Evolutionary conservation across 2,329 filamentous ascomycete species (phyloP), one percentile per base, ranked within the genome.

Genomic region (Colletotrichum magnum): DNA sequence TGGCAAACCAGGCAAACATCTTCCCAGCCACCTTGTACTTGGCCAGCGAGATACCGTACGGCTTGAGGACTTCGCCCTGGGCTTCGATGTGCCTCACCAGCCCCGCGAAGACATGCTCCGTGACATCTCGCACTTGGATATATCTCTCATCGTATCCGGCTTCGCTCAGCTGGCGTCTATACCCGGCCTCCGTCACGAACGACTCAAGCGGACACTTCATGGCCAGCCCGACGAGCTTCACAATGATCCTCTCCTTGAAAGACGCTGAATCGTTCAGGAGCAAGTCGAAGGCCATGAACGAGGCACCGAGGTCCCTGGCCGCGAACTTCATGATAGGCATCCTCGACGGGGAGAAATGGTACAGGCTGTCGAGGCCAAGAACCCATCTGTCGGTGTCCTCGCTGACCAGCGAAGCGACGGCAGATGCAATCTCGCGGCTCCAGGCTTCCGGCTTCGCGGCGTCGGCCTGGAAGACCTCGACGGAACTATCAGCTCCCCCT

Each of bases 211-310:
- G 88, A 39, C 84, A 85, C 0, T 82, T 81, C 73, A 86, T 83
- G 16, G 86, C 71, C 24, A 82, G 73, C 3, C 85, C 85, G 3
- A 89, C 69, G 0, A 83, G 15, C 1, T 81, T 77, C 2, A 87
- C 77, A 4, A 80, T 58, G 6, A 84, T 58, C 0, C 64, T 76
- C 28, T 83, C 73, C 36, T 59, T 28, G 1, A 41, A 21, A 2
- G 77, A 75, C 2, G 81, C 79, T 7, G 70, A 60, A 4, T 77
- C 74, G 64, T 78, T 78, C 45, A 83, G 77, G 2, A 88, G 73
- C 1, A 89, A 78, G 67, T 90, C 88, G 68, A 89, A 89, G 0
- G 84, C 86, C 83, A 88, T 87, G 59, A 87, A 75, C 0, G 84
- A 83, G 1, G 87, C 86, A 4, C 79, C 72, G 0, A 89, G 78